Evolutionary conservation across 2,329 filamentous ascomycete species (phyloP), one percentile per base, ranked within the genome.

Genomic region (Penicillium sp.): DNA sequence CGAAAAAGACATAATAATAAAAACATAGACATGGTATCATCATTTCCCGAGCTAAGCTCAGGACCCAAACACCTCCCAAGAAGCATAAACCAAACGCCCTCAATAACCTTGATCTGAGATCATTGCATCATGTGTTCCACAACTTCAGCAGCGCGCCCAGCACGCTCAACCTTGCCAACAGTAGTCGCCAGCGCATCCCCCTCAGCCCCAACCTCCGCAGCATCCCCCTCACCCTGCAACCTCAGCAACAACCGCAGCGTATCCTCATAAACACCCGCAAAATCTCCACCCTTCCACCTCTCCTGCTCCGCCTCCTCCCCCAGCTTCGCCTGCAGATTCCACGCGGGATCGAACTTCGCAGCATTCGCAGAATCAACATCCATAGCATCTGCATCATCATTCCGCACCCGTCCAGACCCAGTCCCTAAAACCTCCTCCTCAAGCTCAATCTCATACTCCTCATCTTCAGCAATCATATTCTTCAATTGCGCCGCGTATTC

Each of bases 401-500:
- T 43, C 16, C 32, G 31, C 18, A 16, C n/a, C 8, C 18, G 18
- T 18, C 18, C 18, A 18, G 18, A 18, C 18, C 31, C 36, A 11
- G 16, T 2, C 42, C 59, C 57, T 42, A 50, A 54, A 43, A 67
- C 50, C n/a, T 38, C 50, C 9, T 56, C 47, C 31, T 40, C 29
- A 4, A 83, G 76, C 85, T 88, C 6, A 88, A 86, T 75, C 89
- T 86, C 56, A 81, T 90, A 50, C 21, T 69, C 71, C 43, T 77
- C 72, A 22, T 72, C 75, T 24, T 67, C 67, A 29, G 67, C 60
- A n/a, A 79, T 58, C 31, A 65, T 66, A 34, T 59, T 62, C 40
- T 58, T 65, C 57, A 79, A 57, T 34, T 68, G 55, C 34, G 73
- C 68, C 14, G 66, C 69, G 62, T 76, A 78, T 21, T 57, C 62